phyloP scores from a whole-genome alignment of 2,329 filamentous ascomycete genomes.

The Phyllosticta paracitricarpa region DNA sequence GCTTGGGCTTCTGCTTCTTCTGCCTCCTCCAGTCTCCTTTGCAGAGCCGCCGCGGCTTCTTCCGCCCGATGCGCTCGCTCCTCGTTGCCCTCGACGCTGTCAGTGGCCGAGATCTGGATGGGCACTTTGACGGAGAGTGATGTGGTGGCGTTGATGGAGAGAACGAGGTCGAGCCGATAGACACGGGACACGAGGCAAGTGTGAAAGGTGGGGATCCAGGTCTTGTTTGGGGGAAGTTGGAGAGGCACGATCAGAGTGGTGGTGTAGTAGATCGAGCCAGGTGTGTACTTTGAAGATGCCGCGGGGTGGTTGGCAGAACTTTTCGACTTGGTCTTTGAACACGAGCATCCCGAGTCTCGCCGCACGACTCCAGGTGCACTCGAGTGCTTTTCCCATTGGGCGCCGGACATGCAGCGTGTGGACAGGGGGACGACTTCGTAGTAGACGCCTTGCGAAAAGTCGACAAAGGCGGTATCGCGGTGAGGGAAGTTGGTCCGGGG shows the following conservation, averaged over 20 bases:
- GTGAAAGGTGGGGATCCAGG: constrained; percentile 61
- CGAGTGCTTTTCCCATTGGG: constrained; percentile 44
- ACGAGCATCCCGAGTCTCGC: constrained; percentile 32
- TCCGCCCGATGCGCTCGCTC: neutral
- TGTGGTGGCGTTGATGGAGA: constrained; percentile 42
- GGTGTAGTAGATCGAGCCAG: constrained; percentile 46
- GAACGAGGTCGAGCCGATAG: constrained; percentile 50
- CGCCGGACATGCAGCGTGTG: constrained; percentile 46
- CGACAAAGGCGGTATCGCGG: constrained; percentile 31
- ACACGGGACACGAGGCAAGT: constrained; percentile 55
- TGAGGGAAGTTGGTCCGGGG: constrained; percentile 43
- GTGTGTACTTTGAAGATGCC: constrained; percentile 25
- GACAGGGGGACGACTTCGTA: constrained; percentile 44
- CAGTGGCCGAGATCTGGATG: constrained; percentile 34
- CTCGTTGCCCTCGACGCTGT: constrained; percentile 17
- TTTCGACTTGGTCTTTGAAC: constrained; percentile 12
- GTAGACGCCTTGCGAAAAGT: constrained; percentile 43
- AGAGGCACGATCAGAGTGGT: constrained; percentile 54
- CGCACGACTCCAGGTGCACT: constrained; percentile 15
- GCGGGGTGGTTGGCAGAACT: constrained; percentile 17
- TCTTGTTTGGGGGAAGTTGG: constrained; percentile 48
- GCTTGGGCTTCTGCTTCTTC: neutral
- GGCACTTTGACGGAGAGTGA: constrained; percentile 34
- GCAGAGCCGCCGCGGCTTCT: neutral
- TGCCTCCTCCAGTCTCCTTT: neutral